phyloP scores from a whole-genome alignment of 768 basidiomycete species.

The Solioccasus polychromus region DNA sequence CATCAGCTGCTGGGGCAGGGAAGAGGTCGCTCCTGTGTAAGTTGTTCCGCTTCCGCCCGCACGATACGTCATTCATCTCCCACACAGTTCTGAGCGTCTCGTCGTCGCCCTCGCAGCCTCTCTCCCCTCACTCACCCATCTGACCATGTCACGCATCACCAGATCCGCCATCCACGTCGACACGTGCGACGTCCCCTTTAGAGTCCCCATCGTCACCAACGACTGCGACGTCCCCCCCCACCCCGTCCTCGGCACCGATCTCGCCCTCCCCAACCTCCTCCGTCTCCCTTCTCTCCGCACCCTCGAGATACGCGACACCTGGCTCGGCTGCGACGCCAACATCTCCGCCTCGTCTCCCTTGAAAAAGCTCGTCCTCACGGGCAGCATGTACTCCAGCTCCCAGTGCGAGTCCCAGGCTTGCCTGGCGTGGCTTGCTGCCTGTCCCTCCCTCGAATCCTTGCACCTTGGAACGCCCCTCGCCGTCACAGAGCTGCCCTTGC shows the following conservation, averaged over 20 bases:
- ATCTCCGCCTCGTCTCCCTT: constrained; percentile 9
- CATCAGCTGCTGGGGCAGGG: constrained; percentile 28
- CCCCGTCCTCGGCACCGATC: constrained; percentile 50
- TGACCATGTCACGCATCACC: constrained; percentile 61
- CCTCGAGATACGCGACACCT: constrained; percentile 67
- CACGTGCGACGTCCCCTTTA: constrained; percentile 36
- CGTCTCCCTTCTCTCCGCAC: constrained; percentile 57
- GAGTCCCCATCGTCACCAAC: constrained; percentile 57
- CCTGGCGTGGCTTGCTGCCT: constrained; percentile 25
- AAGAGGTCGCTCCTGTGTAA: constrained; percentile 37
- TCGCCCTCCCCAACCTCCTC: constrained; percentile 64
- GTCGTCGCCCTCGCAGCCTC: constrained; percentile 67
- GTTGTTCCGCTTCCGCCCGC: constrained; percentile 10
- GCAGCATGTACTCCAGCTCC: constrained; percentile 28
- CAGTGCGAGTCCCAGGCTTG: constrained; percentile 22
- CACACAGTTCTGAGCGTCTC: constrained; percentile 49
- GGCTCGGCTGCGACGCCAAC: constrained; percentile 47
- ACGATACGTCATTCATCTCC: constrained; percentile 1
- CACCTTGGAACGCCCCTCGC: constrained; percentile 24
- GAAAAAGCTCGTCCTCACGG: constrained; percentile 26
- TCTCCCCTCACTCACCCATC: constrained; percentile 49
- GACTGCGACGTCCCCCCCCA: constrained; percentile 61
- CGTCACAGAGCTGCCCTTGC: neutral
- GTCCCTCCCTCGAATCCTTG: constrained; percentile 18
- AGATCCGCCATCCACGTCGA: constrained; percentile 67